These are phyloP conservation scores for Arabidopsis lyrata DNA, from an alignment of 441 rosid species.

Conservation along the genomic window DNA sequence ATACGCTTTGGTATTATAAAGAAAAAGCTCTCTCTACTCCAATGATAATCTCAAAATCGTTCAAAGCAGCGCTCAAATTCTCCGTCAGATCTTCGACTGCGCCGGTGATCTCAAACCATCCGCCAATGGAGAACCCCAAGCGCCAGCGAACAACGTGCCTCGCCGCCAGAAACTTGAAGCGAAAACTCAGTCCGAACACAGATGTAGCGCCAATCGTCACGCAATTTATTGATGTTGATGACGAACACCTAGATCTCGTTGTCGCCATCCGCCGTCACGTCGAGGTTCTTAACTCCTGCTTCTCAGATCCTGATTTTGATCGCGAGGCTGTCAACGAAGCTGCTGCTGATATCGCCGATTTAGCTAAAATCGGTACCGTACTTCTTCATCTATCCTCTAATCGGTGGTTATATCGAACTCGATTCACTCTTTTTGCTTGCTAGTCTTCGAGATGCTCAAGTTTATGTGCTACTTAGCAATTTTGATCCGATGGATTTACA, in stretches of 20 bases:
- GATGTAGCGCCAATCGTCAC: slow-evolving; percentile 36
- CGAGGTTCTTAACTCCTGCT: slow-evolving; percentile 47
- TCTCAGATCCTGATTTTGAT: slow-evolving; percentile 49
- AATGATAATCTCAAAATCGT: not conserved
- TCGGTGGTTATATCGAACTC: not conserved
- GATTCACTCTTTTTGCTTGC: not conserved
- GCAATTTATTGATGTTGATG: slow-evolving; percentile 26
- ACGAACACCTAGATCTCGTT: slow-evolving; percentile 47
- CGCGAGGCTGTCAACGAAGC: slow-evolving; percentile 58
- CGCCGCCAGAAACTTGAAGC: slow-evolving; percentile 67
- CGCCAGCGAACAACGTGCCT: slow-evolving; percentile 45
- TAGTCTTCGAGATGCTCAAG: not conserved
- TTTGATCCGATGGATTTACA: not conserved
- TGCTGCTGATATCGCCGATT: slow-evolving; percentile 50
- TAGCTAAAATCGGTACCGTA: slow-evolving; percentile 59
- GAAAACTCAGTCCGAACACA: slow-evolving; percentile 64
- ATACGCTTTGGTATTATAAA: slow-evolving; percentile 16
- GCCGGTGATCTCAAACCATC: slow-evolving; percentile 1
- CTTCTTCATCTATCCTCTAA: not conserved
- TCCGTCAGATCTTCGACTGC: slow-evolving; percentile 8
- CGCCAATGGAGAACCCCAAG: slow-evolving; percentile 55
- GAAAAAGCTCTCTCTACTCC: not conserved
- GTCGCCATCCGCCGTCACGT: slow-evolving; percentile 51
- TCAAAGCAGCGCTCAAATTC: not conserved
- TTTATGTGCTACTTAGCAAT: not conserved